Base-by-base conservation (phyloP, 192 early-diverging fungal genomes). In the Backusella tarrabulga region DNA sequence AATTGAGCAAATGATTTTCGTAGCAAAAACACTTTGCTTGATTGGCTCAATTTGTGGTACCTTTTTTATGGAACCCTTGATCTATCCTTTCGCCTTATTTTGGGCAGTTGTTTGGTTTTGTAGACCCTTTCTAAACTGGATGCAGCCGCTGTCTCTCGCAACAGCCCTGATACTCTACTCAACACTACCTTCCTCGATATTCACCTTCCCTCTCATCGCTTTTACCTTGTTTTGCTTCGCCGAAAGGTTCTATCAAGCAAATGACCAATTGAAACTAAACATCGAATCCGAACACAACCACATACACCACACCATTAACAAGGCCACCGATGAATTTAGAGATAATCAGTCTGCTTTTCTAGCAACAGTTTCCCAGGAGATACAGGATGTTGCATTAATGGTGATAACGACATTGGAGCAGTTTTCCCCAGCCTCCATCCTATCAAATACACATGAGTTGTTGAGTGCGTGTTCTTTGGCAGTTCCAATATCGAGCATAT, bases 391-490 rank as follows among this genome's bases (percentile, higher is more conserved):
- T 26, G 85, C 87, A 0, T 72, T 84, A 5, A 79, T 88, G 72
- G 81, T 86, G 0, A 80, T 84, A 6, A 81, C 84, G 12, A 87
- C 84, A 7, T 60, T 90, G 12, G 82, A 87, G 34, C 86, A 88
- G 54, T 87, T 88, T 72, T 85, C 87, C 6, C 87, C 89, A 3
- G 46, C 73, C 0, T 74, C 74, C 60, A 73, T 88, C 8, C 75
- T 90, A 54, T 77, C 80, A 29, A 81, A 79, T 15, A 77, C 81
- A 6, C 81, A 85, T n/a, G 89, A 90, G 75, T 80, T 85, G 42
- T 73, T 90, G 19, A 83, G 81, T 32, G 87, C 89, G 21, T 90
- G 89, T 68, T 86, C 87, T 1, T 80, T 88, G 14, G 79, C 86
- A 2, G 80, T 88, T 8, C 89, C 89, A 7, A 88, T 84, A 15